Percentiles rank a stretch among this genome's conserved stretches.
Evolutionary conservation across 2,329 filamentous ascomycete genomes (phyloP).

Genomic region (Aspergillus latus): DNA sequence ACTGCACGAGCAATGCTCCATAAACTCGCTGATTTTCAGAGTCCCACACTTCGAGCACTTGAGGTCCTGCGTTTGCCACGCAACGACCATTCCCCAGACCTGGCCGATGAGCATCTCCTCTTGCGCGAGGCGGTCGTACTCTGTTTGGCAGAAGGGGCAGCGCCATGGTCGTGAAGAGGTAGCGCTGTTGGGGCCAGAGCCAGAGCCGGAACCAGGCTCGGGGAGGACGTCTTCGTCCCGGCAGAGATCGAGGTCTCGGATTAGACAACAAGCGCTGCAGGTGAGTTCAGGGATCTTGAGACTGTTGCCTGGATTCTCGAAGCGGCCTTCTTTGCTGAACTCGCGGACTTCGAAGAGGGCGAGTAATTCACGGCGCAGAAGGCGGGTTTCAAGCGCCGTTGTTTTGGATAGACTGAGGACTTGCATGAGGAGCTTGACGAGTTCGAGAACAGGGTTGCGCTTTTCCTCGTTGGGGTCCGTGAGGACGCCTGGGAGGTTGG

Average conservation of each 20-base stretch:
- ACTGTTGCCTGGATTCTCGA: constrained; percentile 77
- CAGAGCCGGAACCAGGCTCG: constrained; percentile 32
- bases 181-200: constrained; percentile 16
- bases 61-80: constrained; percentile 87
- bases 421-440: constrained; percentile 92
- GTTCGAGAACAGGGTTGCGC: constrained; percentile 77
- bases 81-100: constrained; percentile 71
- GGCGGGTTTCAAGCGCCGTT: constrained; percentile 80
- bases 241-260: constrained; percentile 87
- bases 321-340: constrained; percentile 81
- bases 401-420: constrained; percentile 87
- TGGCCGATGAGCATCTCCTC: constrained; percentile 79
- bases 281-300: constrained; percentile 73
- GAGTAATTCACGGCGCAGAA: constrained; percentile 85
- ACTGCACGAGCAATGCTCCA: constrained; percentile 93
- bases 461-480: constrained; percentile 55
- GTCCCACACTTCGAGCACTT: constrained; percentile 71
- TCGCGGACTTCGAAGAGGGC: constrained; percentile 91
- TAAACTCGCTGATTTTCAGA: constrained; percentile 83
- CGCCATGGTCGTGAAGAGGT: constrained; percentile 60
- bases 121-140: constrained; percentile 74
- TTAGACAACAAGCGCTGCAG: constrained; percentile 87
- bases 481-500: constrained; percentile 60
- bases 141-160: constrained; percentile 72
- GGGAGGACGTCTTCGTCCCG: constrained; percentile 80